phyloP scores from a whole-genome alignment of 2,329 filamentous ascomycete genomes.

The Diaporthe batatas region DNA sequence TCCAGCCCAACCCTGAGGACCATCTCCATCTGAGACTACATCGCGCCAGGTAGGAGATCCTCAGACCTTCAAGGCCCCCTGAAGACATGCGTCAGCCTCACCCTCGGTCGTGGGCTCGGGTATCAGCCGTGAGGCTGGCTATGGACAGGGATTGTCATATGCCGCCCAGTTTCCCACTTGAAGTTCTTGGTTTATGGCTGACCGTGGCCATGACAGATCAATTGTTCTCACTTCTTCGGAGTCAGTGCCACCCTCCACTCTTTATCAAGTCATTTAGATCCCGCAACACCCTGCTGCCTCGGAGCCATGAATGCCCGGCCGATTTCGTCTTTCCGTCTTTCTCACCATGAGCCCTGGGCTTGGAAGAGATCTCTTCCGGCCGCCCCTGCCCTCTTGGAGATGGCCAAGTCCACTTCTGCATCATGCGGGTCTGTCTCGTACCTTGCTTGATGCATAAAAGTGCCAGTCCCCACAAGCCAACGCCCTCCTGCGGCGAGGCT shows the following conservation, averaged over 20 bases:
- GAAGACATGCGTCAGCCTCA: neutral
- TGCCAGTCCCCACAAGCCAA: neutral
- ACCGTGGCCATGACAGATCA: neutral
- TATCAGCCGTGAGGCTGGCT: neutral
- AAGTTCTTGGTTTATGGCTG: neutral
- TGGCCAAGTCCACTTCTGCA: constrained; percentile 10
- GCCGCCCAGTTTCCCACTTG: neutral
- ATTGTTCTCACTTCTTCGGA: constrained; percentile 22
- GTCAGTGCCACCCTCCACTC: neutral
- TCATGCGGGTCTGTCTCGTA: constrained; percentile 21
- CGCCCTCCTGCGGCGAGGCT: neutral
- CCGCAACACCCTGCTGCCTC: neutral
- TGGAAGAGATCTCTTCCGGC: neutral
- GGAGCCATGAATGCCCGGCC: neutral
- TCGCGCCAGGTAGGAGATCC: constrained; percentile 72
- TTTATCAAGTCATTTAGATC: too few relatives aligned
- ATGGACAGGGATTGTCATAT: neutral
- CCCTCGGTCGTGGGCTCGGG: neutral
- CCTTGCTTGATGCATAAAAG: constrained; percentile 16
- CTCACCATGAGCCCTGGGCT: neutral
- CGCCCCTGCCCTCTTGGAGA: neutral
- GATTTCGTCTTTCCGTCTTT: neutral
- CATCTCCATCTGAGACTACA: constrained; percentile 84
- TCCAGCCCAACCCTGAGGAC: constrained; percentile 71
- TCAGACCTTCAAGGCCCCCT: neutral